Evolutionary conservation across 2,329 filamentous ascomycete genomes (phyloP), one percentile per base, ranked within the genome.

Genomic region (Aspergillus japonicus): DNA sequence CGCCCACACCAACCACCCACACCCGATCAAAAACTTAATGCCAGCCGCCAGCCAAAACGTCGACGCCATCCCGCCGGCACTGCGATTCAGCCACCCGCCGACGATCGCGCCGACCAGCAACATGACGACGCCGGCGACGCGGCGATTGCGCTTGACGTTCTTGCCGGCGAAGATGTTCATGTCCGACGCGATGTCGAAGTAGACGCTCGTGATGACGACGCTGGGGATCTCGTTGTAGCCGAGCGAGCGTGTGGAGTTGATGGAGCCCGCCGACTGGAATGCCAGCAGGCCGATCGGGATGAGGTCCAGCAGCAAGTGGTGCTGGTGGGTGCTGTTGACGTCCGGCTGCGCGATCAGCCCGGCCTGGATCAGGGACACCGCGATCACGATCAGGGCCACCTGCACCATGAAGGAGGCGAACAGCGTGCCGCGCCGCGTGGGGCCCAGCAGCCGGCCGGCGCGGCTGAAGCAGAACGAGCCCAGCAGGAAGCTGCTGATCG

Each of bases 131-230:
- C 75, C 70, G 4, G 71, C 74, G 12, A 78, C 58, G 35, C 77
- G 71, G 44, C 75, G 66, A 64, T 76, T 74, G 26, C 75, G 67
- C 65, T 77, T 77, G 5, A 70, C 69, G 60, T 79, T 80, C 47
- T 71, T 73, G 54, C 68, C 69, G 3, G 64, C 66, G 0, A 64
- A 63, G 26, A 79, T 63, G 47, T 71, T 73, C 12, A 76, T 72
- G 59, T 81, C 78, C 5, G 75, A 75, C 2, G 75, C 75, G 50
- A 80, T 74, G 61, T 81, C 78, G 63, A 78, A 79, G 60, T 79
- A 80, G 14, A 80, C 69, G 48, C 77, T 79, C 11, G 78, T 81
- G 63, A 81, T 64, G 5, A 80, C 78, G 16, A 80, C 77, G 8
- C 77, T 79, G 14, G 78, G 78, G 47, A 81, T 75, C 65, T 80